phyloP scores from a whole-genome alignment of 306 rosid genomes.

The Cicer pinnatifidum region DNA sequence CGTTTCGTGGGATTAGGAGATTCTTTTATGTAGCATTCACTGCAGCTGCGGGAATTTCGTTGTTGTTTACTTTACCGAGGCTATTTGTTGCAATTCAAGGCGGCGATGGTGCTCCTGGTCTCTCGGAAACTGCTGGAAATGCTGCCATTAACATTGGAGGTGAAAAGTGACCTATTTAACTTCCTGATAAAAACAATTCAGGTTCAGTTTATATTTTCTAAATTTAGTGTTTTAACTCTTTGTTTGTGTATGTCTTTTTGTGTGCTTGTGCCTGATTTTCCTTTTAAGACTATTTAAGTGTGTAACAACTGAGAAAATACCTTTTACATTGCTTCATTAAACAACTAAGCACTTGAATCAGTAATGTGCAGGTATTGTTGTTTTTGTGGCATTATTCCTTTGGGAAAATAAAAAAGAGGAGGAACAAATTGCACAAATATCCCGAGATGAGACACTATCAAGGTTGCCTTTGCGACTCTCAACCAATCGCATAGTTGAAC shows the following conservation, averaged over 20 bases:
- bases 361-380: constrained; percentile 80
- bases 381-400: constrained; percentile 75
- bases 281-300: constrained; percentile 12
- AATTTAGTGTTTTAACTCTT: constrained; percentile 7
- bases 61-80: constrained; percentile 72
- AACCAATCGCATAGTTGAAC: constrained; percentile 95
- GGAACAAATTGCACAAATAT: constrained; percentile 86
- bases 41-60: constrained; percentile 93
- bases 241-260: constrained; percentile 8
- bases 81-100: constrained; percentile 71
- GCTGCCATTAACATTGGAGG: constrained; percentile 91
- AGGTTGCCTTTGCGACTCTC: constrained; percentile 96
- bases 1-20: constrained; percentile 92
- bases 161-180: constrained; percentile 50
- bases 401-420: constrained; percentile 98
- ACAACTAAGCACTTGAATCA: constrained; percentile 74
- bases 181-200: constrained; percentile 38
- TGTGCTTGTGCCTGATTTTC: constrained; percentile 14
- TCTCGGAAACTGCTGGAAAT: constrained; percentile 85
- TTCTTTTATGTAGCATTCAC: constrained; percentile 82
- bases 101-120: constrained; percentile 86
- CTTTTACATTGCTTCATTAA: constrained; percentile 48
- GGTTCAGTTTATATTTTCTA: constrained; percentile 37
- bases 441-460: constrained; percentile 83
- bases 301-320: constrained; percentile 25